These are phyloP conservation scores for Microdochium bolleyi DNA, from an alignment of 2,329 filamentous ascomycete genomes.

Conservation along the genomic window DNA sequence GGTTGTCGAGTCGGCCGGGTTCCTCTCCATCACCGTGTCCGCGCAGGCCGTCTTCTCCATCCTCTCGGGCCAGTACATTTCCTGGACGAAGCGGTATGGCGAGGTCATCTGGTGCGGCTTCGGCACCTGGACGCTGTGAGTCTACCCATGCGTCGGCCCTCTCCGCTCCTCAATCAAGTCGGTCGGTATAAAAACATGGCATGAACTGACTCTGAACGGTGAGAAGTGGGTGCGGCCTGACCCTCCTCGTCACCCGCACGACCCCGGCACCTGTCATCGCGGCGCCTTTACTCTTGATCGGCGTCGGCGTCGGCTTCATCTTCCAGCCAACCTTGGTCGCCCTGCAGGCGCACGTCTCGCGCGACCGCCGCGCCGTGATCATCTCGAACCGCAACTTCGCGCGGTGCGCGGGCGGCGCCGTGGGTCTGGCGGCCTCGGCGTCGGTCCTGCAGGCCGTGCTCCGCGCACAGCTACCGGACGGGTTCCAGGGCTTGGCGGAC, in stretches of 20 bases:
- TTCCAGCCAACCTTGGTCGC: slow-evolving; percentile 45
- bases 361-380: slow-evolving; percentile 50
- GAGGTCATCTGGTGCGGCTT: slow-evolving; percentile 44
- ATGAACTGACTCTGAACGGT: no score
- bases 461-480: slow-evolving; percentile 13
- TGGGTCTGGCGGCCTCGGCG: slow-evolving; percentile 49
- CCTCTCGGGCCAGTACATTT: slow-evolving; percentile 49
- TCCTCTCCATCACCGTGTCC: slow-evolving; percentile 40
- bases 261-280: slow-evolving; percentile 39
- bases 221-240: slow-evolving; percentile 42
- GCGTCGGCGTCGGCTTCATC: slow-evolving; percentile 42
- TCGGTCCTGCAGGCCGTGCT: slow-evolving; percentile 31
- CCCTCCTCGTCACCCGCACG: slow-evolving; percentile 35
- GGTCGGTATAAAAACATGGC: background rate
- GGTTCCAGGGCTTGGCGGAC: slow-evolving; percentile 15
- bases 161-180: background rate
- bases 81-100: slow-evolving; percentile 46
- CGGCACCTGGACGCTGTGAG: slow-evolving; percentile 24
- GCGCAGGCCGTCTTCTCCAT: slow-evolving; percentile 37
- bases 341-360: slow-evolving; percentile 47
- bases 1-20: slow-evolving; percentile 36
- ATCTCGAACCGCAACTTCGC: slow-evolving; percentile 58
- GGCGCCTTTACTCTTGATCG: slow-evolving; percentile 39
- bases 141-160: background rate
- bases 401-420: slow-evolving; percentile 48